Percentiles rank a stretch among this genome's conserved stretches.
Evolutionary conservation across 371 early-diverging fungal genomes (phyloP).

Genomic region (Syncephalastrum contaminatum): DNA sequence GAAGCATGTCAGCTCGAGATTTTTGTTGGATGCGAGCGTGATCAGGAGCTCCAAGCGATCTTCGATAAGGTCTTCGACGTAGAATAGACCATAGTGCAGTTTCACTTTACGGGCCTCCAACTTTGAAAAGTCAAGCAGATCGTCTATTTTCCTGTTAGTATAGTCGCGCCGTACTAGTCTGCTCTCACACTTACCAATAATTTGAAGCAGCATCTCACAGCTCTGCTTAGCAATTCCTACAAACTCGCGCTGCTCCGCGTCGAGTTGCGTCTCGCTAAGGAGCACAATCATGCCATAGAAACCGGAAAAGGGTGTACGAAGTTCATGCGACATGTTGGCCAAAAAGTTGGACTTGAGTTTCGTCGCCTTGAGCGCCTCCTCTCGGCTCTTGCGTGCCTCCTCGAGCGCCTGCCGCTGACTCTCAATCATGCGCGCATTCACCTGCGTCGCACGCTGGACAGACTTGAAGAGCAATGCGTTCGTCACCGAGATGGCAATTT

Average conservation of each 20-base stretch:
- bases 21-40: constrained; percentile 51
- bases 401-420: constrained; percentile 40
- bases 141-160: constrained; percentile 23
- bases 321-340: constrained; percentile 59
- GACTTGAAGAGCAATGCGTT: constrained; percentile 57
- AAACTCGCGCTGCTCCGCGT: constrained; percentile 59
- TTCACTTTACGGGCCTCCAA: constrained; percentile 64
- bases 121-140: constrained; percentile 63
- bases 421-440: constrained; percentile 41
- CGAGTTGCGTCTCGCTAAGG: constrained; percentile 51
- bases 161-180: too few species aligned
- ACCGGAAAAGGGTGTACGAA: constrained; percentile 59
- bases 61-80: constrained; percentile 54
- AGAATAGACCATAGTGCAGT: constrained; percentile 49
- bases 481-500: constrained; percentile 62
- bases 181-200: constrained; percentile 36
- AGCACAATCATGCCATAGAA: constrained; percentile 60
- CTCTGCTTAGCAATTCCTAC: constrained; percentile 61
- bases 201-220: constrained; percentile 59
- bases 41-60: constrained; percentile 57
- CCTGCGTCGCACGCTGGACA: constrained; percentile 37
- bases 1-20: constrained; percentile 50
- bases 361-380: constrained; percentile 43
- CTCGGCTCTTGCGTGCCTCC: constrained; percentile 42
- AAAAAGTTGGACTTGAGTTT: constrained; percentile 53